Conservation (phyloP, 2,329 filamentous ascomycete species). For the Sclerotinia borealis region DNA sequence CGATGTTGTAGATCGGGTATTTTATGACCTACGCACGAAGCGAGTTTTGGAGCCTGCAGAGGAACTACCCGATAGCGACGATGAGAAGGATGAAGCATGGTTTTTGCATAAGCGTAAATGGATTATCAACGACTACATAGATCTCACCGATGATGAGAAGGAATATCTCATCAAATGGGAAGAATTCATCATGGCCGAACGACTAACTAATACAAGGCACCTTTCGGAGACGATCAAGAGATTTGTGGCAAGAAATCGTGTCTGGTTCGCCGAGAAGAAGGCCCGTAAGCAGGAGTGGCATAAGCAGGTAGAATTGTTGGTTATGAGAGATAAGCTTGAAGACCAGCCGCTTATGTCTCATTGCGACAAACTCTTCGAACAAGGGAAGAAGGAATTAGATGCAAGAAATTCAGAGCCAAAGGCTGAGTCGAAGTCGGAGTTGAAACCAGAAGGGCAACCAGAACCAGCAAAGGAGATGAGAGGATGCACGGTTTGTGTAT, state of each 20-base stretch:
- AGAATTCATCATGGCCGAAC: conserved; percentile 23
- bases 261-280: conserved; percentile 24
- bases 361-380: conserved; percentile 15
- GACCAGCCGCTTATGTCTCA: background rate
- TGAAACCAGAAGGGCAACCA: conserved; percentile 3
- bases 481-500: conserved; percentile 18
- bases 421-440: background rate
- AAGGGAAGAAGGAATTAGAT: background rate
- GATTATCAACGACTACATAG: conserved; percentile 27
- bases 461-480: background rate
- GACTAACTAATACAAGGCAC: conserved; percentile 20
- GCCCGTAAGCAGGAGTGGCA: conserved; percentile 21
- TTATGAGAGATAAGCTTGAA: conserved; percentile 14
- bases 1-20: conserved; percentile 17
- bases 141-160: conserved; percentile 28
- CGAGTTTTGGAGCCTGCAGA: conserved; percentile 25
- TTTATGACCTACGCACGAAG: conserved; percentile 29
- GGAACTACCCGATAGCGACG: conserved; percentile 26
- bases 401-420: background rate
- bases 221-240: conserved; percentile 19
- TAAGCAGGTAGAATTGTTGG: conserved; percentile 21
- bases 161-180: conserved; percentile 31
- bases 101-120: conserved; percentile 28
- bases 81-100: conserved; percentile 31
- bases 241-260: conserved; percentile 24